These are phyloP conservation scores for Lentinula guzmanii DNA, from an alignment of 768 basidiomycete species.

Conservation along the genomic window DNA sequence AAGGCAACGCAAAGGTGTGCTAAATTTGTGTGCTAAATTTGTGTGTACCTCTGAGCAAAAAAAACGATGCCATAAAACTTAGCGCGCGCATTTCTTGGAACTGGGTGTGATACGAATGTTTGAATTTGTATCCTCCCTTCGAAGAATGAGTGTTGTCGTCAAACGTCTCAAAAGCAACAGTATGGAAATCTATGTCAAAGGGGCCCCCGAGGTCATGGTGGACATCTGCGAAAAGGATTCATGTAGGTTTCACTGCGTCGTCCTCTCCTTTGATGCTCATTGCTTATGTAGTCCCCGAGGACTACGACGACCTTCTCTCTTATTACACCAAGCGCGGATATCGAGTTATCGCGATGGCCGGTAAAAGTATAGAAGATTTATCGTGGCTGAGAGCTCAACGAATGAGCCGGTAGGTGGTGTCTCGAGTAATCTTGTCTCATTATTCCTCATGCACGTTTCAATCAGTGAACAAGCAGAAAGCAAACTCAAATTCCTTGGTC, in stretches of 20 bases:
- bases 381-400: slow-evolving; percentile 97
- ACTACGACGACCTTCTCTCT: slow-evolving; percentile 92
- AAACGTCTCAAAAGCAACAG: slow-evolving; percentile 89
- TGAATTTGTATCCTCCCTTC: slow-evolving; percentile 89
- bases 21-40: neutral
- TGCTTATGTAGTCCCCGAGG: slow-evolving; percentile 69
- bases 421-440: neutral
- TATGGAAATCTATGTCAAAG: slow-evolving; percentile 99
- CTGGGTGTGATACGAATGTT: slow-evolving; percentile 94
- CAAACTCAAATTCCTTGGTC: slow-evolving; percentile 82
- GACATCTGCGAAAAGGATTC: slow-evolving; percentile 91
- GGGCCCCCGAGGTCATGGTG: slow-evolving; percentile 97
- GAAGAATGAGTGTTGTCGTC: slow-evolving; percentile 97
- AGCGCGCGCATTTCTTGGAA: slow-evolving; percentile 97
- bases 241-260: slow-evolving; percentile 48
- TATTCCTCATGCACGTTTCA: neutral
- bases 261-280: neutral
- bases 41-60: neutral
- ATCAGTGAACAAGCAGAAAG: slow-evolving; percentile 91
- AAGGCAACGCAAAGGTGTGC: slow-evolving; percentile 69
- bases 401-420: slow-evolving; percentile 68
- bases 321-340: slow-evolving; percentile 97
- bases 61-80: neutral
- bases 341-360: slow-evolving; percentile 96
- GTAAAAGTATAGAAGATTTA: slow-evolving; percentile 88